These are phyloP conservation scores for Pleurostoma richardsiae DNA, from an alignment of 2,329 filamentous ascomycete species.

Conservation along the genomic window DNA sequence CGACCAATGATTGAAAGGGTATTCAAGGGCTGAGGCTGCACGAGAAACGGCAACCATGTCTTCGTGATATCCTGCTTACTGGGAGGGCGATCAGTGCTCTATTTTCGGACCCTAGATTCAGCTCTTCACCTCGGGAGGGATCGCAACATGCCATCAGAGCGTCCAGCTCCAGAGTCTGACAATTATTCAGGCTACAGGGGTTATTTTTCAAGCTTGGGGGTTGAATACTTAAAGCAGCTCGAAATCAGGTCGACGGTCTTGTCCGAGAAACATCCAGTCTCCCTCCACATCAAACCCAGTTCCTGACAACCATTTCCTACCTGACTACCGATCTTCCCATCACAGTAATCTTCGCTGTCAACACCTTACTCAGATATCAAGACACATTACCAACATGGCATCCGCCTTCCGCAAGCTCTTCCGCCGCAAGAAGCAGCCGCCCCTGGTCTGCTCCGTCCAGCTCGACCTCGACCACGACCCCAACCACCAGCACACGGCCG, in stretches of 20 bases:
- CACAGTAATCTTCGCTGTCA: background rate
- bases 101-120: too few species aligned
- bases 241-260: background rate
- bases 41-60: too few species aligned
- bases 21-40: too few species aligned
- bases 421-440: slow-evolving; percentile 23
- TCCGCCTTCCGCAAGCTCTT: slow-evolving; percentile 16
- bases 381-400: background rate
- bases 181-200: too few species aligned
- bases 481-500: slow-evolving; percentile 21
- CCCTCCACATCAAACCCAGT: background rate
- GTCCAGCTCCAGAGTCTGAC: too few species aligned
- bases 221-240: background rate
- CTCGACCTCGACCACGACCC: slow-evolving; percentile 20
- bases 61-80: too few species aligned
- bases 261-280: background rate
- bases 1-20: too few species aligned
- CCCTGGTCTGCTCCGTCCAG: slow-evolving; percentile 20
- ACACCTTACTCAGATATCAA: background rate
- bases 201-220: background rate
- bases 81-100: too few species aligned
- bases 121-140: too few species aligned
- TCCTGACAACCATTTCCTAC: too few species aligned
- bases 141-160: too few species aligned
- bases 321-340: background rate